phyloP scores from a whole-genome alignment of 495 filamentous ascomycete species.

The Gamarada debralockiae region DNA sequence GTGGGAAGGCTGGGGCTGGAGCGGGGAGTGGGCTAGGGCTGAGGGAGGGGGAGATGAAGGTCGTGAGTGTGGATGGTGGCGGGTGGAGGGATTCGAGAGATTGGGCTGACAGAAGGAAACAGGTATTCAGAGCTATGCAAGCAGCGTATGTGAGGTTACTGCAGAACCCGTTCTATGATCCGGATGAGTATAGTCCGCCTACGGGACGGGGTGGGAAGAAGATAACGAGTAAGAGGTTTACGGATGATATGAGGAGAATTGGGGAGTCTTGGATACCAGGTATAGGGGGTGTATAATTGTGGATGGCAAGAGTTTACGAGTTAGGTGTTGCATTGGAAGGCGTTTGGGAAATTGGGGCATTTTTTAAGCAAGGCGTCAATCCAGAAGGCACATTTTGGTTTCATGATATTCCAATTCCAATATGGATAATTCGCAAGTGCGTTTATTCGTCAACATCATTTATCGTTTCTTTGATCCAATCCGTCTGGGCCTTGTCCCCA shows the following conservation, averaged over 20 bases:
- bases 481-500: slow-evolving; percentile 42
- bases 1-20: slow-evolving; percentile 21
- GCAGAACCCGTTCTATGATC: slow-evolving; percentile 93
- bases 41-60: slow-evolving; percentile 78
- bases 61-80: slow-evolving; percentile 45
- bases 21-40: slow-evolving; percentile 46
- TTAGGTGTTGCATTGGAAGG: not conserved
- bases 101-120: not conserved
- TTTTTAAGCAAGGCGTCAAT: not conserved
- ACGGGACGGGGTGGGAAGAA: slow-evolving; percentile 50
- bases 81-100: not conserved
- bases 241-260: slow-evolving; percentile 77
- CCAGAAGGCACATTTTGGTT: not conserved
- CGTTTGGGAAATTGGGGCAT: not conserved
- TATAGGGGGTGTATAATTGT: slow-evolving; percentile 7
- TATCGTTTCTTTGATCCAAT: slow-evolving; percentile 26
- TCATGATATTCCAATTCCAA: too few species aligned
- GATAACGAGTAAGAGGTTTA: slow-evolving; percentile 80
- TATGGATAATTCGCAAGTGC: not conserved
- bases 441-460: not conserved
- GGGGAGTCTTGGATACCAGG: slow-evolving; percentile 49
- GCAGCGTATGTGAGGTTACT: slow-evolving; percentile 83
- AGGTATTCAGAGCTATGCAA: slow-evolving; percentile 90
- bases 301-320: not conserved
- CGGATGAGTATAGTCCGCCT: slow-evolving; percentile 71